Evolutionary conservation across 2,329 filamentous ascomycete species (phyloP).

Genomic region (Fusarium redolens): DNA sequence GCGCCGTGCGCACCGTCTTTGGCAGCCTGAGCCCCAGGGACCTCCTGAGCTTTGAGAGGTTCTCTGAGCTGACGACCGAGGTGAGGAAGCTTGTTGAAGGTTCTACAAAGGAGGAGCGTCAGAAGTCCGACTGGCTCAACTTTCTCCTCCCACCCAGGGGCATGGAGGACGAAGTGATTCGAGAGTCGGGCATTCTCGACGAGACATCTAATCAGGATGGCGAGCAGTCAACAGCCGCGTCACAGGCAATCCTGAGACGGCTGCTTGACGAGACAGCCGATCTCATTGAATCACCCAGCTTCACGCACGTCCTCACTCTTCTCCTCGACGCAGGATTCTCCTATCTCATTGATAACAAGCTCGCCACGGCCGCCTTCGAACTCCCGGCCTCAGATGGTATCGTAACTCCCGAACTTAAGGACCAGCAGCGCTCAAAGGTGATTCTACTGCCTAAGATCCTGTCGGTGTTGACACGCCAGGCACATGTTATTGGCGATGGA

Average conservation of each 20-base stretch:
- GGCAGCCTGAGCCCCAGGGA: conserved; percentile 90
- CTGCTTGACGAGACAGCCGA: conserved; percentile 96
- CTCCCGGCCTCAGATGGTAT: conserved; percentile 47
- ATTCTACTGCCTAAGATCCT: conserved; percentile 85
- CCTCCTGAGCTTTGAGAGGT: conserved; percentile 81
- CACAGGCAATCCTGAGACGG: conserved; percentile 75
- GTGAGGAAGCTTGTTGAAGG: conserved; percentile 90
- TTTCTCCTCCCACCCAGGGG: conserved; percentile 84
- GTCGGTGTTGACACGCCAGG: conserved; percentile 90
- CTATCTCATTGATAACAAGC: conserved; percentile 82
- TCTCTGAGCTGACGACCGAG: conserved; percentile 83
- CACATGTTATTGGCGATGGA: conserved; percentile 86
- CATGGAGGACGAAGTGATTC: conserved; percentile 85
- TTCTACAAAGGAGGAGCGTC: conserved; percentile 53
- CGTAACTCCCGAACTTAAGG: conserved; percentile 63
- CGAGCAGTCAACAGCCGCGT: conserved; percentile 54
- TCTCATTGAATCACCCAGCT: conserved; percentile 92
- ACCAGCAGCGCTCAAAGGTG: conserved; percentile 68
- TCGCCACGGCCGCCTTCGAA: conserved; percentile 83
- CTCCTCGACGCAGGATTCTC: conserved; percentile 91
- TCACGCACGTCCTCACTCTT: conserved; percentile 85
- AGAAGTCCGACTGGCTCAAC: conserved; percentile 76
- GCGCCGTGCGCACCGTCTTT: conserved; percentile 90
- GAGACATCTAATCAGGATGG: conserved; percentile 54
- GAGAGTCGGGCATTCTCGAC: conserved; percentile 82